Percentiles rank a stretch among this genome's conserved stretches.
phyloP scores from a whole-genome alignment of 345 rosid species.

The Eucalyptus cladocalyx region DNA sequence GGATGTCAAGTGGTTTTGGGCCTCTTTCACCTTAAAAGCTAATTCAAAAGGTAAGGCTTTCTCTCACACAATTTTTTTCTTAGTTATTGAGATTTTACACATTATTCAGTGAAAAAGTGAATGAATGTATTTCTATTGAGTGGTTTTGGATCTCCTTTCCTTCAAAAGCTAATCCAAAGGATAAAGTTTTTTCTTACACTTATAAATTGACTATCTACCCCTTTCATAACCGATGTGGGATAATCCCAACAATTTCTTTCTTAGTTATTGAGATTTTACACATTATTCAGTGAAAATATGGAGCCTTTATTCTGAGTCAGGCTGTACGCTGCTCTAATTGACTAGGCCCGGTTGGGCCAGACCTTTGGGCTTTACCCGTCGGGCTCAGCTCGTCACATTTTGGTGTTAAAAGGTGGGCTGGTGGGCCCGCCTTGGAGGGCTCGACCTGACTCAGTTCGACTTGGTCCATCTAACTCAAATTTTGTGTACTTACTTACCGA shows the following conservation, averaged over 20 bases:
- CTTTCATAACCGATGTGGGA: rapidly evolving
- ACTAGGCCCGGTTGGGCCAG: not conserved
- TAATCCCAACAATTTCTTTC: rapidly evolving
- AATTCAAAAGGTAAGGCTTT: rapidly evolving
- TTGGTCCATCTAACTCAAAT: not conserved
- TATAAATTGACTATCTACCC: too few species aligned
- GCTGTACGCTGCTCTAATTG: not conserved
- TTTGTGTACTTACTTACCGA: not conserved
- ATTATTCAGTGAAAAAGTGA: not conserved
- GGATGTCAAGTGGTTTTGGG: rapidly evolving
- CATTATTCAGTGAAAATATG: not conserved
- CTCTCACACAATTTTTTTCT: too few species aligned
- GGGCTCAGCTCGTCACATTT: not conserved
- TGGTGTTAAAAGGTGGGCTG: not conserved
- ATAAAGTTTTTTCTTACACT: rapidly evolving
- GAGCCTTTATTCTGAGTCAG: not conserved
- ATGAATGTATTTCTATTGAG: not conserved
- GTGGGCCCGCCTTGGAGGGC: not conserved
- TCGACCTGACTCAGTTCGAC: not conserved
- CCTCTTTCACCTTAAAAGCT: rapidly evolving
- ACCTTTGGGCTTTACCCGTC: not conserved
- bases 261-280: not conserved
- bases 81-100: not conserved
- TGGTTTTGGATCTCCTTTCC: rapidly evolving
- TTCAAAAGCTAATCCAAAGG: too few species aligned